These are phyloP conservation scores for Globisporangium polare DNA, from an alignment of 352 stramenopile species.

Conservation along the genomic window DNA sequence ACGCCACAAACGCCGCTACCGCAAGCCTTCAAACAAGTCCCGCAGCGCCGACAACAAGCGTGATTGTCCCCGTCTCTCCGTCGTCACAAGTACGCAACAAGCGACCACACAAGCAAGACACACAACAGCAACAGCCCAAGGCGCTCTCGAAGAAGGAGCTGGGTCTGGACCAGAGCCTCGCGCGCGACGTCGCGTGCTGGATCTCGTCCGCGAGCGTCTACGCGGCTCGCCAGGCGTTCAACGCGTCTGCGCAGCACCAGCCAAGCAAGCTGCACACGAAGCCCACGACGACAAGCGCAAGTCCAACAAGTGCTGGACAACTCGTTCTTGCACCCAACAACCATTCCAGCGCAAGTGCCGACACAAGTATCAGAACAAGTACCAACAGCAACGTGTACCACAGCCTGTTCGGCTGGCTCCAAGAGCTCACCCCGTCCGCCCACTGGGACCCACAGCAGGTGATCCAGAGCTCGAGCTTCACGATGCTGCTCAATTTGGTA, in stretches of 20 bases:
- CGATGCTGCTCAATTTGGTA: constrained; percentile 55
- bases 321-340: background rate
- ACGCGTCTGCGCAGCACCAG: constrained; percentile 21
- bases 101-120: constrained; percentile 19
- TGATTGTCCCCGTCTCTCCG: background rate
- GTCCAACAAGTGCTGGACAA: constrained; percentile 10
- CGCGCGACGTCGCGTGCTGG: constrained; percentile 62
- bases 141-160: constrained; percentile 50
- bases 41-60: constrained; percentile 15
- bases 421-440: constrained; percentile 31
- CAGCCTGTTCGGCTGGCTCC: constrained; percentile 41
- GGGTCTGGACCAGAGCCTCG: constrained; percentile 65
- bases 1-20: constrained; percentile 14
- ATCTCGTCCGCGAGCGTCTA: constrained; percentile 59
- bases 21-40: background rate
- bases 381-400: constrained; percentile 27
- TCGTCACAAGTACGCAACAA: constrained; percentile 9
- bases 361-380: background rate
- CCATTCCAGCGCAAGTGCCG: background rate
- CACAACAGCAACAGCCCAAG: background rate
- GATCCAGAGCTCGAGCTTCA: constrained; percentile 58
- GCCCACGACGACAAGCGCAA: background rate
- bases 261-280: constrained; percentile 1
- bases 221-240: constrained; percentile 49
- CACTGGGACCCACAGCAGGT: constrained; percentile 44